A percentile compares a stretch with the other conserved stretches of the same genome.
Conservation (phyloP, 768 basidiomycete species). For the Mycena floridula region DNA sequence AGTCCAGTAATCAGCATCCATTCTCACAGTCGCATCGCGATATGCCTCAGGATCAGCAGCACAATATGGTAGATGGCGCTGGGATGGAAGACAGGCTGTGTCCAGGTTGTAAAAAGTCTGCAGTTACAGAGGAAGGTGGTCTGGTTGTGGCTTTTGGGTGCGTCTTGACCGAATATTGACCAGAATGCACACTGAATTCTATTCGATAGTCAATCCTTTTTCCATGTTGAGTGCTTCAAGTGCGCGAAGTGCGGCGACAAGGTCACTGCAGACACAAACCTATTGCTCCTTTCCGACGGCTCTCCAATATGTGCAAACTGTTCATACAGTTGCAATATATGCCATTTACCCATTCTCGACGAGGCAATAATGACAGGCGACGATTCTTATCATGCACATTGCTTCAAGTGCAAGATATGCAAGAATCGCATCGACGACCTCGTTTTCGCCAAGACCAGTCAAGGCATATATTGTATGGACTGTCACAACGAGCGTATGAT, state of each 20-base stretch:
- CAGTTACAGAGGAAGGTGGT: conserved; percentile 75
- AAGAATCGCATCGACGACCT: conserved; percentile 93
- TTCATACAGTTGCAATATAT: conserved; percentile 94
- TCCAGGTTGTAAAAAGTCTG: conserved; percentile 78
- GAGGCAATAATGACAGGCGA: conserved; percentile 99
- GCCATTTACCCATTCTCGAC: conserved; percentile 90
- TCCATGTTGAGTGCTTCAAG: conserved; percentile 93
- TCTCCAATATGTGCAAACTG: conserved; percentile 94
- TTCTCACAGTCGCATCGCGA: conserved; percentile 17
- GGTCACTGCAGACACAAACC: conserved; percentile 94
- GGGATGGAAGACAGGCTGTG: conserved; percentile 54
- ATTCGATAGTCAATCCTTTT: conserved; percentile 74
- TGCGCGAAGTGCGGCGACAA: conserved; percentile 93
- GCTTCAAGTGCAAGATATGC: conserved; percentile 97
- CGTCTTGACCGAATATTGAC: conserved; percentile 27
- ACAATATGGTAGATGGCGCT: conserved; percentile 1
- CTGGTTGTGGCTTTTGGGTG: conserved; percentile 96
- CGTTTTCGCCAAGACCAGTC: conserved; percentile 96
- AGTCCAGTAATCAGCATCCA: too few relatives aligned
- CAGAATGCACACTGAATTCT: conserved; percentile 8
- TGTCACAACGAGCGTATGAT: conserved; percentile 98
- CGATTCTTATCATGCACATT: conserved; percentile 97
- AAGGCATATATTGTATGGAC: conserved; percentile 98
- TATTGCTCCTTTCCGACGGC: conserved; percentile 94
- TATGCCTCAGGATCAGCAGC: conserved; percentile 8